Percentiles rank a stretch among this genome's conserved stretches.
These are phyloP conservation scores for Leishmania arabica DNA, from an alignment of 208 protist genomes.

Conservation along the genomic window DNA sequence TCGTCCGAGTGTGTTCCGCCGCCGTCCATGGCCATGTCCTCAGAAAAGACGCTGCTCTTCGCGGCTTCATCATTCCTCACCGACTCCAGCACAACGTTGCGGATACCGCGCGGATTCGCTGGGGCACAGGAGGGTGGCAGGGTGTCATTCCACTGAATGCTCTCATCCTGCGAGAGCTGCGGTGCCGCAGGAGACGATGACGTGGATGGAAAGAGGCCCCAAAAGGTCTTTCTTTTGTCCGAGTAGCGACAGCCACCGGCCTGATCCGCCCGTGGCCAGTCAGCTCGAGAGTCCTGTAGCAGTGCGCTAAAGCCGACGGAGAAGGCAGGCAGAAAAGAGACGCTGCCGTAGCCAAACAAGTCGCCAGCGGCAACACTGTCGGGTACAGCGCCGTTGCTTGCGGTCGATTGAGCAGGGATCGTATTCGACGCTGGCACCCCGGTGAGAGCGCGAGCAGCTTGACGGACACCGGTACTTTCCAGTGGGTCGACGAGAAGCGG, in stretches of 20 bases:
- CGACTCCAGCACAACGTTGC: not conserved
- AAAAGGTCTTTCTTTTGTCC: not conserved
- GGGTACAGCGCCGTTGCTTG: not conserved
- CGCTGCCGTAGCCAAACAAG: slow-evolving; percentile 43
- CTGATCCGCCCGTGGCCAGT: not conserved
- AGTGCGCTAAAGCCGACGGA: slow-evolving; percentile 45
- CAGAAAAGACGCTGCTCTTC: not conserved
- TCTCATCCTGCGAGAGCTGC: slow-evolving; percentile 11
- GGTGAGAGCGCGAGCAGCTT: slow-evolving; percentile 3
- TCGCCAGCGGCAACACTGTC: slow-evolving; percentile 7
- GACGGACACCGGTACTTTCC: slow-evolving; percentile 11
- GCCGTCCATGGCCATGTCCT: not conserved
- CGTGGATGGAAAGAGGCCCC: not conserved
- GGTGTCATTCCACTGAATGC: slow-evolving; percentile 39
- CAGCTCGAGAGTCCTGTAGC: slow-evolving; percentile 14
- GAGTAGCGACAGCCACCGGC: not conserved
- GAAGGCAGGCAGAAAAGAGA: slow-evolving; percentile 41
- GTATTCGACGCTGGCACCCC: slow-evolving; percentile 1
- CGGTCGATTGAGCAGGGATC: not conserved
- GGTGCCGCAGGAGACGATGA: not conserved
- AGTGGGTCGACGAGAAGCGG: slow-evolving; percentile 19
- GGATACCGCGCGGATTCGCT: not conserved
- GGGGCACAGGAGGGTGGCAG: slow-evolving; percentile 11
- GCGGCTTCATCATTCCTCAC: not conserved
- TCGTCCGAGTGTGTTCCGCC: not conserved